Percentiles rank a stretch among this genome's conserved stretches.
Evolutionary conservation across 257 asterid genomes (phyloP).

Genomic region (Lithospermum erythrorhizon): DNA sequence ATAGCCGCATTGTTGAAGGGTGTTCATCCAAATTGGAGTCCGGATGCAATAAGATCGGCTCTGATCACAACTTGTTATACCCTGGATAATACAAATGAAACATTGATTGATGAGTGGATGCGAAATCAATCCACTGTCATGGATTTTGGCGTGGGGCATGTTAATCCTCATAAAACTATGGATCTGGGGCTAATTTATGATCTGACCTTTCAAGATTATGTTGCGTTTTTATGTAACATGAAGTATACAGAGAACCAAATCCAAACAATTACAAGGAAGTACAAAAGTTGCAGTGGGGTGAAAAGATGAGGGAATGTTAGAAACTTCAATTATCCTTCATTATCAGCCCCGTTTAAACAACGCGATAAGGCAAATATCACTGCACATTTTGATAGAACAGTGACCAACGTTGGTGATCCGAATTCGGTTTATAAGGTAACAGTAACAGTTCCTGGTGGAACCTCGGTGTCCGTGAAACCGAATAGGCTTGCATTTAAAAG

Average conservation of each 20-base stretch:
- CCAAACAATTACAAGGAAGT: constrained; percentile 35
- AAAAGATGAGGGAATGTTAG: constrained; percentile 70
- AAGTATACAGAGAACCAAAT: constrained; percentile 63
- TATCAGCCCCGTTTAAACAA: constrained; percentile 61
- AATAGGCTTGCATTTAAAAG: constrained; percentile 56
- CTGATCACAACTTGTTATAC: constrained; percentile 83
- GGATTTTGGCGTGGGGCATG: constrained; percentile 91
- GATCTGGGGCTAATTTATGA: constrained; percentile 78
- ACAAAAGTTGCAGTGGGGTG: constrained; percentile 50
- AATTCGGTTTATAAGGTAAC: constrained; percentile 40
- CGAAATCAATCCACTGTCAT: constrained; percentile 61
- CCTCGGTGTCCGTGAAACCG: constrained; percentile 59
- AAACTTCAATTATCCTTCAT: constrained; percentile 69
- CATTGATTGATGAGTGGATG: constrained; percentile 69
- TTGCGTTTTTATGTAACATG: constrained; percentile 70
- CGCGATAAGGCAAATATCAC: constrained; percentile 56
- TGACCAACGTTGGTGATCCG: constrained; percentile 66
- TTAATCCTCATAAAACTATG: constrained; percentile 84
- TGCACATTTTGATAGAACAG: constrained; percentile 65
- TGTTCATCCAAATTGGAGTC: constrained; percentile 90
- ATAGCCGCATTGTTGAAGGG: constrained; percentile 75
- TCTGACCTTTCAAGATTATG: constrained; percentile 46
- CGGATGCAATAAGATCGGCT: constrained; percentile 82
- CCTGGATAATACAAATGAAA: constrained; percentile 46
- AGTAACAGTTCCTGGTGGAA: constrained; percentile 36